Conservation (phyloP, 2,329 filamentous ascomycete genomes). For the Nectriaceae sp. region DNA sequence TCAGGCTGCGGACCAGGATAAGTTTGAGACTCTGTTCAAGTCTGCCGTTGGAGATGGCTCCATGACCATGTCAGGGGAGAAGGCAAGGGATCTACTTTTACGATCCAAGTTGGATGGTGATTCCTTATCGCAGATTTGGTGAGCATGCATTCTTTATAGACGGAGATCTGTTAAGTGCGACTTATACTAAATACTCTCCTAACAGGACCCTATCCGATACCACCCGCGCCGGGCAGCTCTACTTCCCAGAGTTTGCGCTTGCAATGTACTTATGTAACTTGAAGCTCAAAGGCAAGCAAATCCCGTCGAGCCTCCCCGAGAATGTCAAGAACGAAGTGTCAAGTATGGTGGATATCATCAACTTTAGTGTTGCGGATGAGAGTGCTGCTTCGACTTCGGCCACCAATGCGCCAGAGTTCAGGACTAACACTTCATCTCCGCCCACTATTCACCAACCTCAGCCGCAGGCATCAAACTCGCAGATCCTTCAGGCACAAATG, state of each 20-base stretch:
- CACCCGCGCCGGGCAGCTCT: slow-evolving; percentile 91
- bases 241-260: slow-evolving; percentile 96
- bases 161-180: not conserved
- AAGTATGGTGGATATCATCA: slow-evolving; percentile 99
- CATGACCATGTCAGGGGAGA: slow-evolving; percentile 87
- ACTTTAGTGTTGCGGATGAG: slow-evolving; percentile 85
- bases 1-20: slow-evolving; percentile 89
- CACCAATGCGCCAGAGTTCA: slow-evolving; percentile 68
- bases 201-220: slow-evolving; percentile 89
- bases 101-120: slow-evolving; percentile 87
- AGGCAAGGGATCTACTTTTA: slow-evolving; percentile 85
- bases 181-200: slow-evolving; percentile 18
- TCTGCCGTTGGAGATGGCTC: slow-evolving; percentile 84
- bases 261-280: slow-evolving; percentile 99
- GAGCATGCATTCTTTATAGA: slow-evolving; percentile 26
- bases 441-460: slow-evolving; percentile 68
- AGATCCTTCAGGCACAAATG: slow-evolving; percentile 66
- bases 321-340: slow-evolving; percentile 94
- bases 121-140: slow-evolving; percentile 92
- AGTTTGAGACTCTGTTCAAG: slow-evolving; percentile 97
- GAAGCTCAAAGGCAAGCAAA: slow-evolving; percentile 80
- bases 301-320: slow-evolving; percentile 77
- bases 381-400: slow-evolving; percentile 42
- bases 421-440: slow-evolving; percentile 50
- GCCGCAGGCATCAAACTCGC: slow-evolving; percentile 72